Evolutionary conservation across 495 filamentous ascomycete genomes (phyloP).

Genomic region (Penicillium paxilli): DNA sequence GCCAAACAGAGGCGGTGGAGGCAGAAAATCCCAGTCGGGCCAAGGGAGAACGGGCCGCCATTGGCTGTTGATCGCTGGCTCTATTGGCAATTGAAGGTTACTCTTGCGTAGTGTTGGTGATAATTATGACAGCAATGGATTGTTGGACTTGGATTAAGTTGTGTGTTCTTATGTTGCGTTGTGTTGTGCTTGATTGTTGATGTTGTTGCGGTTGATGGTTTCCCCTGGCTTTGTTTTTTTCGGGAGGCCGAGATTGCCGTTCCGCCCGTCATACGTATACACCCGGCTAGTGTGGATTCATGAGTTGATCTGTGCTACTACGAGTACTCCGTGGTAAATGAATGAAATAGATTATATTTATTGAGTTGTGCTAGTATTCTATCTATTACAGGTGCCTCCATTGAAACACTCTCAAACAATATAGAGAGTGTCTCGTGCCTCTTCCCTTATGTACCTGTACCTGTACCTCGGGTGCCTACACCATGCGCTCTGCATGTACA

Average conservation of each 20-base stretch:
- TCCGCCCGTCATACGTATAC: neutral
- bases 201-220: neutral
- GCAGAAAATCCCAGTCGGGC: slow-evolving; percentile 35
- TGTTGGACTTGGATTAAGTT: no score
- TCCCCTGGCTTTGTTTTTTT: neutral
- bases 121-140: neutral
- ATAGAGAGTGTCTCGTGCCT: slow-evolving; percentile 7
- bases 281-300: neutral
- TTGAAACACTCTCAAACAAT: no score
- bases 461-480: neutral
- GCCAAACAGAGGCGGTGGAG: slow-evolving; percentile 43
- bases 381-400: no score
- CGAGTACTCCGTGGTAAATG: no score
- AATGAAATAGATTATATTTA: no score
- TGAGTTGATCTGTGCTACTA: neutral
- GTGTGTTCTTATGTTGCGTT: neutral
- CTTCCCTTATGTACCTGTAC: neutral
- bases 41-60: slow-evolving; percentile 32
- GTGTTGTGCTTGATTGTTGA: neutral
- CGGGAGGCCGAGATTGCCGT: neutral
- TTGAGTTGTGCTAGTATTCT: no score
- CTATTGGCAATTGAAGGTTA: neutral
- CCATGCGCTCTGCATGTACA: slow-evolving; percentile 7
- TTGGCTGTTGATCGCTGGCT: slow-evolving; percentile 16
- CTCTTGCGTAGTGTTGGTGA: neutral